A percentile compares a stretch with the other conserved stretches of the same genome.
phyloP scores from a whole-genome alignment of 495 filamentous ascomycete species.

The Lasiosphaeria hispida region DNA sequence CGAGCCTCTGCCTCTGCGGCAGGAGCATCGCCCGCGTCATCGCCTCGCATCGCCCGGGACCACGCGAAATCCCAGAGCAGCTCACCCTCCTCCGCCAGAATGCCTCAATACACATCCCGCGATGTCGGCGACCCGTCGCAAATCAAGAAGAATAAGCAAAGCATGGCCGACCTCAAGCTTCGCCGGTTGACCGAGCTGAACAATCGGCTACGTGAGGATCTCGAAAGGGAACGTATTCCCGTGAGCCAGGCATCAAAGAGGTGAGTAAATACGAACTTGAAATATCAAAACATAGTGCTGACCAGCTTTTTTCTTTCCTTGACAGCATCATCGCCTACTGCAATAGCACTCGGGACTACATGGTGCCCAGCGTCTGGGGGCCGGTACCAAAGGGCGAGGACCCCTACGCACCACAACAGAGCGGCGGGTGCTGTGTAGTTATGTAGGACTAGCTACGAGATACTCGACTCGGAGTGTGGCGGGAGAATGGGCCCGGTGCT shows the following conservation, averaged over 20 bases:
- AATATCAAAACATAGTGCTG: not conserved
- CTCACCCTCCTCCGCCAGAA: conserved; percentile 26
- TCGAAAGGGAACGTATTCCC: conserved; percentile 90
- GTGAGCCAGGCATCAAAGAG: conserved; percentile 92
- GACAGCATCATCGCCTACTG: conserved; percentile 91
- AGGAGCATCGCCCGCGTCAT: conserved; percentile 25
- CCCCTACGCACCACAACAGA: conserved; percentile 92
- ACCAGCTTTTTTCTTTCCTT: conserved; percentile 9
- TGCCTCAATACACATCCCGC: conserved; percentile 57
- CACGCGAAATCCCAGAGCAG: conserved; percentile 9
- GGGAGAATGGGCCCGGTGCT: not conserved
- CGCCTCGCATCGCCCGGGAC: conserved; percentile 10
- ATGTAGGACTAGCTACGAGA: conserved; percentile 58
- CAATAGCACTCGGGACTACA: conserved; percentile 94
- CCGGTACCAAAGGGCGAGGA: conserved; percentile 90
- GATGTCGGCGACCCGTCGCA: conserved; percentile 59
- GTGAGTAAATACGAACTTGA: conserved; percentile 45
- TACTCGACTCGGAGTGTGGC: conserved; percentile 1
- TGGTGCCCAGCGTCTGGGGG: conserved; percentile 98
- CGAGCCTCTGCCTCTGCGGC: conserved; percentile 15
- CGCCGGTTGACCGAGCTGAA: conserved; percentile 95
- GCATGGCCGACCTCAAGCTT: conserved; percentile 96
- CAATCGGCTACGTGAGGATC: conserved; percentile 86
- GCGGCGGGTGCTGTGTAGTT: conserved; percentile 84
- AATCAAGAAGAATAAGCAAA: conserved; percentile 97